phyloP scores from a whole-genome alignment of 2,329 filamentous ascomycete species.

The Triangularia verruculosa region DNA sequence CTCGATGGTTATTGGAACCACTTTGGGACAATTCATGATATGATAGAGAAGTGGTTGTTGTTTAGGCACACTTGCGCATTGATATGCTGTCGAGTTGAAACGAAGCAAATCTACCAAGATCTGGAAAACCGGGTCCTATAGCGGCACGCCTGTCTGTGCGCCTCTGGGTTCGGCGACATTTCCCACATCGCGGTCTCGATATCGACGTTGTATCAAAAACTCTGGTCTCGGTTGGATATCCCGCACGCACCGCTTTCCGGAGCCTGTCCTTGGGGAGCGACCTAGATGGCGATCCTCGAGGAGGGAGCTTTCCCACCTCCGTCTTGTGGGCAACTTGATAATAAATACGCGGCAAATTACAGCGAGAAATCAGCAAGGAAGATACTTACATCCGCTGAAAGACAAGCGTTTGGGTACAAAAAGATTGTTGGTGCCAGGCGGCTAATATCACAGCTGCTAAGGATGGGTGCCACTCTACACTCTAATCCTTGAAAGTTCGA shows the following conservation, averaged over 20 bases:
- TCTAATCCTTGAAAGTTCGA: background rate
- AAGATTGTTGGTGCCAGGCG: background rate
- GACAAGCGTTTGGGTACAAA: background rate
- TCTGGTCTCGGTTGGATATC: background rate
- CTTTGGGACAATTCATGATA: constrained; percentile 7
- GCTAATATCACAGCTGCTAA: background rate
- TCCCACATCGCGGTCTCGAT: background rate
- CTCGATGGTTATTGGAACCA: constrained; percentile 4
- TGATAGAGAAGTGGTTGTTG: background rate
- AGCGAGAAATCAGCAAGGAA: background rate
- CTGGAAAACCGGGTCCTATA: constrained; percentile 6
- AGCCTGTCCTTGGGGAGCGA: background rate
- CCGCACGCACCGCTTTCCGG: constrained; percentile 13
- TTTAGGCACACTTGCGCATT: constrained; percentile 7
- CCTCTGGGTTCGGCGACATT: background rate
- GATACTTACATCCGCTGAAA: background rate
- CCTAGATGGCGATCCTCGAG: constrained; percentile 4
- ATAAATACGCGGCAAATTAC: too few species aligned
- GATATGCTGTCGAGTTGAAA: constrained; percentile 6
- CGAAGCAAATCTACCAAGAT: constrained; percentile 10
- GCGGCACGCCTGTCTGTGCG: background rate
- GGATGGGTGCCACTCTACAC: background rate
- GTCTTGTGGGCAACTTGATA: too few species aligned
- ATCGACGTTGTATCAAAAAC: background rate
- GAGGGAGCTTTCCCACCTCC: too few species aligned